phyloP scores from a whole-genome alignment of 2,329 filamentous ascomycete genomes.

The Colletotrichum sp. region DNA sequence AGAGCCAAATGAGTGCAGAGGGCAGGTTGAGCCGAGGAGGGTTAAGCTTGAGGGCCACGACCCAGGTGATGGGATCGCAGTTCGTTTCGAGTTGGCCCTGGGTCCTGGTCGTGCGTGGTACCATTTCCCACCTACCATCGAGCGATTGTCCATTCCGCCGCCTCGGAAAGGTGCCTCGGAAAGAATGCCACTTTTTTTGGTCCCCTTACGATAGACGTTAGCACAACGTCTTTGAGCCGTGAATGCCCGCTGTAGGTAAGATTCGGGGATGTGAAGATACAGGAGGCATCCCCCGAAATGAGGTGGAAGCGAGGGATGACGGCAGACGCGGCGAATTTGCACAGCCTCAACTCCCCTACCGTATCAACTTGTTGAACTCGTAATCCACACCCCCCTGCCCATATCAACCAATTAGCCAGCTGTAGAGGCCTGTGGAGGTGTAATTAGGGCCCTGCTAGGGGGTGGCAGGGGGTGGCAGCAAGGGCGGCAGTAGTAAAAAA shows the following conservation, averaged over 20 bases:
- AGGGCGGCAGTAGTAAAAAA: no score
- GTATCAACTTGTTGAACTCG: no score
- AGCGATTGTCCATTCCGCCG: neutral
- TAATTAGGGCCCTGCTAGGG: no score
- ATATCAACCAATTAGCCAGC: no score
- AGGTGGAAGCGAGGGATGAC: neutral
- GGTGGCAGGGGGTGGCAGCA: no score
- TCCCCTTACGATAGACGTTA: neutral
- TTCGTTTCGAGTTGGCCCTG: neutral
- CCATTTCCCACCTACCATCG: neutral
- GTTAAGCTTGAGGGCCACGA: neutral
- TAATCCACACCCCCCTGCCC: no score
- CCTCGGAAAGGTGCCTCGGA: neutral
- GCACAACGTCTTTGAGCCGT: neutral
- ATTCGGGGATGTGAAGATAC: neutral
- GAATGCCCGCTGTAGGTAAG: neutral
- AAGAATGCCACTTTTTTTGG: neutral
- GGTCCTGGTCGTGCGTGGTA: neutral
- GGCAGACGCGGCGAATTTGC: neutral
- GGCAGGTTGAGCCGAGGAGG: conserved; percentile 1
- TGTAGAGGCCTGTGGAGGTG: no score
- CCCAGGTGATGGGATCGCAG: neutral
- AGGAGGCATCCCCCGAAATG: neutral
- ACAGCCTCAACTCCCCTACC: neutral
- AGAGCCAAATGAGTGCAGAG: neutral